Conservation (phyloP, 2,329 filamentous ascomycete species). For the Colletotrichum siamense region DNA sequence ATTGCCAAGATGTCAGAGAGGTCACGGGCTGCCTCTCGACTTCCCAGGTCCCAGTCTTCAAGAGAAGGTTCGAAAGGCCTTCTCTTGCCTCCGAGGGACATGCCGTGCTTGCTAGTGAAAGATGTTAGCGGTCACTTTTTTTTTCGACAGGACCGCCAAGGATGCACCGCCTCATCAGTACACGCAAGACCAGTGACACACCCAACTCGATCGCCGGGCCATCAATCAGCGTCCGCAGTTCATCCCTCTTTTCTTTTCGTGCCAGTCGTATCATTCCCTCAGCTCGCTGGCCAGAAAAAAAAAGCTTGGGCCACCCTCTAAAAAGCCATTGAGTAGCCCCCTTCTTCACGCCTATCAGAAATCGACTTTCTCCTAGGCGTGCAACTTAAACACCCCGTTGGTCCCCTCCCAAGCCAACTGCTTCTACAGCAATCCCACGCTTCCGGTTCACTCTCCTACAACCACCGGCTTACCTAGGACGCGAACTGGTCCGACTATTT, state of each 20-base stretch:
- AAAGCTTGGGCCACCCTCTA: conserved; percentile 15
- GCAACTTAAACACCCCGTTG: neutral
- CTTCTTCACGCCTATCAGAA: neutral
- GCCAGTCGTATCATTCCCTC: neutral
- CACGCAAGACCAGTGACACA: conserved; percentile 16
- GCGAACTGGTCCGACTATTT: rapidly evolving
- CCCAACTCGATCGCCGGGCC: neutral
- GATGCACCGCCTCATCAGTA: conserved; percentile 13
- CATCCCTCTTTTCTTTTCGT: conserved; percentile 4
- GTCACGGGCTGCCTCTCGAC: neutral
- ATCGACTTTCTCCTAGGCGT: neutral
- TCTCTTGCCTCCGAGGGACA: neutral
- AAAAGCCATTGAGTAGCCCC: neutral
- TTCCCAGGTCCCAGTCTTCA: neutral
- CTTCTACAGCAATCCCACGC: neutral
- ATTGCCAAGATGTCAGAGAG: conserved; percentile 2
- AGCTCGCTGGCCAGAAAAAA: neutral
- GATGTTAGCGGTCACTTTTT: neutral
- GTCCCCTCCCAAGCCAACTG: neutral
- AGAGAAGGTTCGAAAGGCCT: neutral
- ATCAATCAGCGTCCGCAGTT: neutral
- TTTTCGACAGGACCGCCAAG: conserved; percentile 9
- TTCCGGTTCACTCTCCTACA: neutral
- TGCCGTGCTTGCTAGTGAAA: neutral
- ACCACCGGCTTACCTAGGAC: neutral